Base-by-base conservation (phyloP, 148 eudicot genomes). In the Diospyros kaki region DNA sequence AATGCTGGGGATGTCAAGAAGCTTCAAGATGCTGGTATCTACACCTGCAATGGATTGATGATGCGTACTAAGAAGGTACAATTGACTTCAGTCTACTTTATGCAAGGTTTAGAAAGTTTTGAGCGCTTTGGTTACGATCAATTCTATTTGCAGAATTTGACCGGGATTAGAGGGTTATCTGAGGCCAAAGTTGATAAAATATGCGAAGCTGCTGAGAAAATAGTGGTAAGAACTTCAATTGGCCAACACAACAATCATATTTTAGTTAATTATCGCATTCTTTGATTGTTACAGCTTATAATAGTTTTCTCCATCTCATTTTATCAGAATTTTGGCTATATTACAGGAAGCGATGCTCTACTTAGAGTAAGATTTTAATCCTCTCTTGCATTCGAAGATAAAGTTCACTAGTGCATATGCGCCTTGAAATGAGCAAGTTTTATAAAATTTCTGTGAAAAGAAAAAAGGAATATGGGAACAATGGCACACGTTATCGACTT, bases 171-270 rank as follows among this genome's bases (percentile, higher is more conserved):
- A 85, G 99, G 99, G 69, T 78, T 95, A 75, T 93, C 97, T 73
- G 99, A 95, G 84, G 99, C 96, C n/a, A 95, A 95, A 83, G 99
- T 95, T 44, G 97, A 93, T 75, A 95, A 95, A 78, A 95, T 95
- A 52, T 95, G 97, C 46, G 99, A 95, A 86, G 97, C 97, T 71
- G 99, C 89, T 66, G 99, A 95, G 80, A 95, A 95, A 79, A 84
- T 95, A 75, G 97, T 95, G 90, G 97, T 95, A 43, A 81, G 92
- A 74, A 58, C 14, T 62, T 58, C 54, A 15, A 7, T 78, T 69
- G 55, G 28, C 9, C 4, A 51, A 53, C 67, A 9, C 6, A 51
- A 53, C 67, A 9, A 45, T 9, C 43, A 46, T 28, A 54, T 41
- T 70, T 44, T 11, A 41, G 9, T 15, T 46, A 15, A 9, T 59